Evolutionary conservation across 495 filamentous ascomycete genomes (phyloP).

Genomic region (Podospora bellae-mahoneyi): DNA sequence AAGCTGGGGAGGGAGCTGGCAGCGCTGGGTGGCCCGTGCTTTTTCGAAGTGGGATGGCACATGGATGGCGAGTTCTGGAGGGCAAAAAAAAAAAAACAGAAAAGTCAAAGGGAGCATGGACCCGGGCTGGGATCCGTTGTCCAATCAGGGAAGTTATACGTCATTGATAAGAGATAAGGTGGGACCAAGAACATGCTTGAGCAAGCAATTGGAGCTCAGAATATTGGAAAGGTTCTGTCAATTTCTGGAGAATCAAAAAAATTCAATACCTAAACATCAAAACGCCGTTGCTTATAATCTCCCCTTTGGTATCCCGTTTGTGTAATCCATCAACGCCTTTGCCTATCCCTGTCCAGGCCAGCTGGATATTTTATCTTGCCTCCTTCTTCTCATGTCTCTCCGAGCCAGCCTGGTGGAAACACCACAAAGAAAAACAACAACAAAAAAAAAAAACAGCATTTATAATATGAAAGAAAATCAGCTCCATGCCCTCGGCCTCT

Average conservation of each 20-base stretch:
- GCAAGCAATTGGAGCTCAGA: background rate
- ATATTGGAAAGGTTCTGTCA: background rate
- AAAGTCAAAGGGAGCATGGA: background rate
- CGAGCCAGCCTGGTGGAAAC: background rate
- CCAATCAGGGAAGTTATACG: constrained; percentile 4
- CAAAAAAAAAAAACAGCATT: background rate
- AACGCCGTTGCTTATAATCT: background rate
- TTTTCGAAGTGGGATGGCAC: background rate
- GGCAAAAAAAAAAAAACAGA: background rate
- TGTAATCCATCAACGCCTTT: background rate
- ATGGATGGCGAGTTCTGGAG: constrained; percentile 3
- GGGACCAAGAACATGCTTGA: background rate
- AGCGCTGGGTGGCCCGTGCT: background rate
- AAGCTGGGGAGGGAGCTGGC: background rate
- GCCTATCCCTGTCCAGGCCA: background rate
- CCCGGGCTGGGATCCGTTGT: constrained; percentile 8
- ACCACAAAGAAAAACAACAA: background rate
- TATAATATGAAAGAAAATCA: background rate
- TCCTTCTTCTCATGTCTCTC: background rate
- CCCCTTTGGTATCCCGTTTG: background rate
- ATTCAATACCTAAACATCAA: background rate
- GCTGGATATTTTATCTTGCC: background rate
- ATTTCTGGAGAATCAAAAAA: background rate
- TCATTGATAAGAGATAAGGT: constrained; percentile 12
- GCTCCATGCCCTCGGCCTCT: background rate